Evolutionary conservation across 164 flowering plant species (phyloP).

Genomic region (Stephania cephalantha): DNA sequence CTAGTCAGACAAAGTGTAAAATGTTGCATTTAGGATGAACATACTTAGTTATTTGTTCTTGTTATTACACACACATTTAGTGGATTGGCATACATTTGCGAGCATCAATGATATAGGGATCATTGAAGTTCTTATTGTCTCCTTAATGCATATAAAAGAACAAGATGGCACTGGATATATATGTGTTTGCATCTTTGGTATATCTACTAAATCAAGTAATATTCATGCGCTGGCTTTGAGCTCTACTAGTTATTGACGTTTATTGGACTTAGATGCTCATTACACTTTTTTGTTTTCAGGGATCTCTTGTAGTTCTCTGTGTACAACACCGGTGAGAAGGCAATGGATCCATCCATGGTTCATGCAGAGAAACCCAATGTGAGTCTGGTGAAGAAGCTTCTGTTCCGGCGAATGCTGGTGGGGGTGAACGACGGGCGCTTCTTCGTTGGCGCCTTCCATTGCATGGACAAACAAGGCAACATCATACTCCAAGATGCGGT

Average conservation of each 20-base stretch:
- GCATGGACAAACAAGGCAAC: conserved; percentile 95
- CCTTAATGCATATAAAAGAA: neutral
- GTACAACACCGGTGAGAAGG: conserved; percentile 14
- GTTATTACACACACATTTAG: neutral
- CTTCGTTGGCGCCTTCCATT: conserved; percentile 75
- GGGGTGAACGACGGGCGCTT: conserved; percentile 84
- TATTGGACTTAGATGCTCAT: neutral
- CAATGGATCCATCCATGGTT: conserved; percentile 8
- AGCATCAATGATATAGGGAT: neutral
- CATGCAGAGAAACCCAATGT: conserved; percentile 24
- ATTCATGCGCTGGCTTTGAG: too few relatives aligned
- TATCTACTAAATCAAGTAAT: too few relatives aligned
- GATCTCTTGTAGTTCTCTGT: neutral
- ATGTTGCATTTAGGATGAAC: too few relatives aligned
- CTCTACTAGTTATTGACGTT: too few relatives aligned
- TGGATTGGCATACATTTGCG: neutral
- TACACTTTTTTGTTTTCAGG: neutral
- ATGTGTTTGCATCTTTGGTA: too few relatives aligned
- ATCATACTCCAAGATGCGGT: conserved; percentile 87
- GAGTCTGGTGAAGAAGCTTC: conserved; percentile 41
- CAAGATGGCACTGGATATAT: neutral
- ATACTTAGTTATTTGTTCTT: neutral
- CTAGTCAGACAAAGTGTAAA: too few relatives aligned
- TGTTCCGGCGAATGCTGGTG: conserved; percentile 55
- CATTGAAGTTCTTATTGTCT: neutral